These are phyloP conservation scores for Euphorbia lathyris DNA, from an alignment of 345 rosid genomes.

Conservation along the genomic window DNA sequence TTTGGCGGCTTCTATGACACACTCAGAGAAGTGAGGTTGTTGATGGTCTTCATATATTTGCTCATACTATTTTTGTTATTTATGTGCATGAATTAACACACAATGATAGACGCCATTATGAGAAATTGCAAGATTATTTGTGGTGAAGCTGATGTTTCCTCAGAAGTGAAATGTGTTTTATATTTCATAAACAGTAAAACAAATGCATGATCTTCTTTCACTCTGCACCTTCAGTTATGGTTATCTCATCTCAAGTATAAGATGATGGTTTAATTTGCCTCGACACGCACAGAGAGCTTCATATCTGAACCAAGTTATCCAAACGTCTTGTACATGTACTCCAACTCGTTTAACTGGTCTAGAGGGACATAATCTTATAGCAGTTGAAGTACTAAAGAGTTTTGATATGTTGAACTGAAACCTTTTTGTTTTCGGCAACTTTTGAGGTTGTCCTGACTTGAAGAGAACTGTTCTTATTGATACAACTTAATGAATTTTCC, in stretches of 20 bases:
- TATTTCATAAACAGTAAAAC: not conserved
- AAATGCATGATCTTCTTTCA: not conserved
- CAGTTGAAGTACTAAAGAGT: not conserved
- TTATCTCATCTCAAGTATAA: not conserved
- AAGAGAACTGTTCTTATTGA: not conserved
- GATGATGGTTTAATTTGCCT: not conserved
- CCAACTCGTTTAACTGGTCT: not conserved
- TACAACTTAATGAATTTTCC: not conserved
- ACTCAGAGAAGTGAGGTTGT: constrained; percentile 98
- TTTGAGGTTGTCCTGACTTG: not conserved
- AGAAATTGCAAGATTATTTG: constrained; percentile 1
- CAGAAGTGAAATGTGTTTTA: not conserved
- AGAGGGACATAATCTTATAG: not conserved
- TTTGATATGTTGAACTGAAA: not conserved
- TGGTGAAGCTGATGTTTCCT: constrained; percentile 9
- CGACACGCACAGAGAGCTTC: not conserved
- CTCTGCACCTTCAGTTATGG: not conserved
- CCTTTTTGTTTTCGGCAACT: not conserved
- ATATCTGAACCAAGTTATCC: not conserved
- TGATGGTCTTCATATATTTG: constrained; percentile 18
- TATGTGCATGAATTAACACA: not conserved
- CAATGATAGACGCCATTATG: not conserved
- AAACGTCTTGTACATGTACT: not conserved
- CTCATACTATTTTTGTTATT: constrained; percentile 1
- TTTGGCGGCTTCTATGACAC: constrained; percentile 99